Evolutionary conservation across 495 filamentous ascomycete species (phyloP), one percentile per base, ranked within the genome.

Genomic region (Tetracladium setigerum): DNA sequence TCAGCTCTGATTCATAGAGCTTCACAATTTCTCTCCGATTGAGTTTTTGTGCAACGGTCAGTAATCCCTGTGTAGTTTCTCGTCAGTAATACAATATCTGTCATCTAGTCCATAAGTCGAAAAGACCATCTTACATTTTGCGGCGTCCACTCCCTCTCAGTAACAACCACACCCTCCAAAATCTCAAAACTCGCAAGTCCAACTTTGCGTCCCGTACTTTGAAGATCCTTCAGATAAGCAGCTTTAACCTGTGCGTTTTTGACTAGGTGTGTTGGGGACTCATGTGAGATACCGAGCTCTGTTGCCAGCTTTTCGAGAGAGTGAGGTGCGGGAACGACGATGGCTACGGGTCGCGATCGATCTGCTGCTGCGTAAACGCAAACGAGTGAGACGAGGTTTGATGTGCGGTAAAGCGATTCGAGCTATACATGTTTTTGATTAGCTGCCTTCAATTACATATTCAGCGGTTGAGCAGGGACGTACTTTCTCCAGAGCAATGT

Each of bases 401-500:
- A 74, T 18, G 89, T 81, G 42, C 92, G 86, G 69, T 97, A 97
- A 48, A 95, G 72, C 5, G 87, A 88, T 70, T 97, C 91, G 46
- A 97, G 86, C 78, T 54, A 18, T 41, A 27, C n/a, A n/a, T n/a
- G n/a, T n/a, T n/a, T n/a, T n/a, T n/a, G n/a, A n/a, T n/a, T n/a
- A n/a, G n/a, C n/a, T n/a, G n/a, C n/a, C n/a, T n/a, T n/a, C n/a
- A n/a, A n/a, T n/a, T n/a, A n/a, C n/a, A n/a, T n/a, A n/a, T n/a
- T n/a, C n/a, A n/a, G n/a, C n/a, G n/a, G 76, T 82, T n/a, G n/a
- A n/a, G n/a, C n/a, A n/a, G n/a, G 14, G 2, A 37, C 43, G 1
- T 48, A 58, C 55, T 44, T 98, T 98, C 79, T 97, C 91, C n/a
- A 97, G 77, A 17, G 91, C 91, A 62, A 97, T 95, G 67, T 97